A percentile compares a stretch with the other conserved stretches of the same genome.
Evolutionary conservation across 2,329 filamentous ascomycete species (phyloP).

Genomic region (Venturiaceae sp.): DNA sequence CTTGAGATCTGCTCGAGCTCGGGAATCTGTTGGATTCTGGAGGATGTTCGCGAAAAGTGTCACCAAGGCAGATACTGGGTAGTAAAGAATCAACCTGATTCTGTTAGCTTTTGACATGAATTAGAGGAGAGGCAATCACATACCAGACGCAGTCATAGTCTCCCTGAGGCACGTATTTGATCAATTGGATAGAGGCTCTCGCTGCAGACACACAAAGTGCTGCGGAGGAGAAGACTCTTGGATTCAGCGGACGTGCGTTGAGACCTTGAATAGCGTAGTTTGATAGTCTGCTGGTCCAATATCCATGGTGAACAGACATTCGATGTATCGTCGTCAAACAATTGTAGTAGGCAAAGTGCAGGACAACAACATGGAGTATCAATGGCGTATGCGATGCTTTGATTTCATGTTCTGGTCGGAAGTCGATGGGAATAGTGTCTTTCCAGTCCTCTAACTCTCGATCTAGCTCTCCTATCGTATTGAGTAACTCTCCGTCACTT

Average conservation of each 20-base stretch:
- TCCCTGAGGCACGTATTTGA: slow-evolving; percentile 93
- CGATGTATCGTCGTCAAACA: slow-evolving; percentile 95
- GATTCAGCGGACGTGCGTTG: slow-evolving; percentile 84
- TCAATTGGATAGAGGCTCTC: slow-evolving; percentile 80
- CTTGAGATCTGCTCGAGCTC: slow-evolving; percentile 79
- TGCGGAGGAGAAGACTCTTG: slow-evolving; percentile 87
- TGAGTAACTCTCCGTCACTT: slow-evolving; percentile 83
- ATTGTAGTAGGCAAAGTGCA: slow-evolving; percentile 98
- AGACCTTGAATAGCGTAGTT: slow-evolving; percentile 93
- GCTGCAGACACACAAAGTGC: slow-evolving; percentile 88
- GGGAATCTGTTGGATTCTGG: slow-evolving; percentile 84
- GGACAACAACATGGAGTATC: slow-evolving; percentile 86
- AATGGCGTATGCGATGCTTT: slow-evolving; percentile 84
- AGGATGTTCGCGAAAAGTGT: slow-evolving; percentile 94
- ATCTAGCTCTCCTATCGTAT: slow-evolving; percentile 92
- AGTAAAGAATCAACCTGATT: slow-evolving; percentile 77
- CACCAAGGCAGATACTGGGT: slow-evolving; percentile 88
- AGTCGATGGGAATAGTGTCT: slow-evolving; percentile 87
- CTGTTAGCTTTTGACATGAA: slow-evolving; percentile 18
- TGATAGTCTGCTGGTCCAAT: slow-evolving; percentile 91
- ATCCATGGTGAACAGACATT: slow-evolving; percentile 96
- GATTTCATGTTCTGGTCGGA: slow-evolving; percentile 95
- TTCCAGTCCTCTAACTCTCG: slow-evolving; percentile 83
- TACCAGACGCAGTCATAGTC: slow-evolving; percentile 94
- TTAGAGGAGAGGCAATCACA: slow-evolving; percentile 21